These are phyloP conservation scores for Dalechampia spathulata DNA, from an alignment of 441 rosid genomes.

Conservation along the genomic window DNA sequence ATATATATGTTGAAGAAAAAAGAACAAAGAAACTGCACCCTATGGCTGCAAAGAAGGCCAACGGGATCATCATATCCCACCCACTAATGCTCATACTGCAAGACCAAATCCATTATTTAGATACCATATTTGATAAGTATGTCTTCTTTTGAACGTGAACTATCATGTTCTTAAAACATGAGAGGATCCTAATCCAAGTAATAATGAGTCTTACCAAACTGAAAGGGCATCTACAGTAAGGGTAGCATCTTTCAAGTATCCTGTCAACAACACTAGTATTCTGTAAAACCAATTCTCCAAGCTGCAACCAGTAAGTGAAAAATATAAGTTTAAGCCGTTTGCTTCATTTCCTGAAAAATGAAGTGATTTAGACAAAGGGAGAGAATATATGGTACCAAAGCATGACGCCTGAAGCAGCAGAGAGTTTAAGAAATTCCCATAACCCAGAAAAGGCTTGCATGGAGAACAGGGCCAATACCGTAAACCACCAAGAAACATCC, in stretches of 20 bases:
- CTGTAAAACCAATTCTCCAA: slow-evolving; percentile 60
- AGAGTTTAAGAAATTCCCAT: slow-evolving; percentile 65
- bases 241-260: slow-evolving; percentile 36
- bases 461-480: slow-evolving; percentile 39
- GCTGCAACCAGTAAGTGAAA: slow-evolving; percentile 17
- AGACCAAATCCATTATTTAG: neutral
- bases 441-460: slow-evolving; percentile 52
- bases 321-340: too few species aligned
- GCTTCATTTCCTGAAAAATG: neutral
- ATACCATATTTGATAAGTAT: too few species aligned
- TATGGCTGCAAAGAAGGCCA: slow-evolving; percentile 59
- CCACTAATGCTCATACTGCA: slow-evolving; percentile 66
- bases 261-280: slow-evolving; percentile 48
- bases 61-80: slow-evolving; percentile 74
- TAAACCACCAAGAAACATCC: slow-evolving; percentile 68
- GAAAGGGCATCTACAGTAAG: slow-evolving; percentile 55
- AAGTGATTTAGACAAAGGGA: neutral
- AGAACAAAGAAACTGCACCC: slow-evolving; percentile 30
- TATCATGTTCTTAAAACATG: too few species aligned
- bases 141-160: too few species aligned
- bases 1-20: too few species aligned
- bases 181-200: too few species aligned
- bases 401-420: slow-evolving; percentile 79
- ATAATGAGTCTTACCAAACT: slow-evolving; percentile 29
- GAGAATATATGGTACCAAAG: slow-evolving; percentile 32